These are phyloP conservation scores for Podila verticillata DNA, from an alignment of 192 early-diverging fungal genomes.

Conservation along the genomic window DNA sequence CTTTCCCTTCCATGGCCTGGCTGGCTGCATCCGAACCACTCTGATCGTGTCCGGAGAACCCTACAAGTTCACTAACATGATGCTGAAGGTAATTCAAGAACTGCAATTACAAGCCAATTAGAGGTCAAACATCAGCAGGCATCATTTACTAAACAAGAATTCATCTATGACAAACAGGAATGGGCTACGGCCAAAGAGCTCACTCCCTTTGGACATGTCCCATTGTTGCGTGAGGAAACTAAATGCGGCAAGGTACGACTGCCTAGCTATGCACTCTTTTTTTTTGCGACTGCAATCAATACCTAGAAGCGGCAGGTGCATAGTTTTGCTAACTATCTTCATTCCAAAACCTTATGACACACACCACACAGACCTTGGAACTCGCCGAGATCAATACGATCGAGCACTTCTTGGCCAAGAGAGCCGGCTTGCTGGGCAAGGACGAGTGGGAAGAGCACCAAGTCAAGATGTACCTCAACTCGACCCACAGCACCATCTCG, in stretches of 20 bases:
- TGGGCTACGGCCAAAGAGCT: slow-evolving; percentile 55
- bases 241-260: slow-evolving; percentile 22
- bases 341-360: not conserved
- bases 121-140: not conserved
- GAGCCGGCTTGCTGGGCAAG: slow-evolving; percentile 8
- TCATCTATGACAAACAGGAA: not conserved
- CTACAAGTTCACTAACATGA: slow-evolving; percentile 12
- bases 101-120: too few species aligned
- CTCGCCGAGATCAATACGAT: slow-evolving; percentile 31
- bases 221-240: slow-evolving; percentile 52
- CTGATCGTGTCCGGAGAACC: slow-evolving; percentile 20
- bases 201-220: slow-evolving; percentile 61
- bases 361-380: slow-evolving; percentile 18
- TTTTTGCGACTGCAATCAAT: too few species aligned
- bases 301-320: not conserved
- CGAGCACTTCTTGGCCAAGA: slow-evolving; percentile 21
- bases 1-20: slow-evolving; percentile 37
- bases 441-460: slow-evolving; percentile 30
- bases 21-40: slow-evolving; percentile 16
- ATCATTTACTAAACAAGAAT: not conserved
- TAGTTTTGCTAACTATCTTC: not conserved
- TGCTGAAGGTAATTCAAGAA: slow-evolving; percentile 1
- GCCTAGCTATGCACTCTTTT: too few species aligned
- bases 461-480: slow-evolving; percentile 33
- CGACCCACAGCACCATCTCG: slow-evolving; percentile 23